Base-by-base conservation (phyloP, 2,329 filamentous ascomycete genomes). In the Cercospora sp. region DNA sequence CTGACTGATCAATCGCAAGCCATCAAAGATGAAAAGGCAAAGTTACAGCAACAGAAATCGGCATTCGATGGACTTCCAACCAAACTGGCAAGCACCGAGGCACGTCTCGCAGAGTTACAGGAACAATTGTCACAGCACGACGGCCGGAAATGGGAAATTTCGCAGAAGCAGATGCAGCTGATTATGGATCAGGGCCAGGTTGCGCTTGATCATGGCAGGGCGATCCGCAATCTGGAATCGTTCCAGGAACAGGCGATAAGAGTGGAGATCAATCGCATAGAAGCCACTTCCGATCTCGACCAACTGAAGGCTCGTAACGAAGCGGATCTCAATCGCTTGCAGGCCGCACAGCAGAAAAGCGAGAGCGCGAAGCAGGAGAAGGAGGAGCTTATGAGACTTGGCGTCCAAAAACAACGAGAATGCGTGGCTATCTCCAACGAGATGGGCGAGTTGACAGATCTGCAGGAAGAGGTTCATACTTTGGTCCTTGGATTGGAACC, bases 261-360 rank as follows among this genome's bases (percentile, higher is more conserved):
- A 74, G 88, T 87, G 1, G 86, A 91, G 72, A 84, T 97, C 55
- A 85, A 88, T 69, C 81, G 87, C 0, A 86, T 96, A 32, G 95
- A 99, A 82, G 94, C 93, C 1, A 79, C 84, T n/a, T 97, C 93
- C 0, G 95, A 99, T 74, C 79, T 91, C 2, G 84, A 88, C 55
- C 86, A 87, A 5, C 83, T 97, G n/a, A 86, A 87, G 73, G 82
- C 82, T 16, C 89, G 89, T 67, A 92, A 93, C 73, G 79, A 84
- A 18, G 97, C 93, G 0, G 95, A 99, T 74, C 79, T 91, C 3
- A 84, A 88, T 55, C 86, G 86, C 5, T 83, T 97, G 21, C 86
- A 87, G 73, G 82, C 82, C 12, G 89, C 89, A 67, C 92, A 92
- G 72, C 34, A 60, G 21, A 66, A 71, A 59, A 87, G 93, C 67